A percentile compares a stretch with the other conserved stretches of the same genome.
Evolutionary conservation across 129 eudicot species (phyloP).

Genomic region (Glebionis coronaria): DNA sequence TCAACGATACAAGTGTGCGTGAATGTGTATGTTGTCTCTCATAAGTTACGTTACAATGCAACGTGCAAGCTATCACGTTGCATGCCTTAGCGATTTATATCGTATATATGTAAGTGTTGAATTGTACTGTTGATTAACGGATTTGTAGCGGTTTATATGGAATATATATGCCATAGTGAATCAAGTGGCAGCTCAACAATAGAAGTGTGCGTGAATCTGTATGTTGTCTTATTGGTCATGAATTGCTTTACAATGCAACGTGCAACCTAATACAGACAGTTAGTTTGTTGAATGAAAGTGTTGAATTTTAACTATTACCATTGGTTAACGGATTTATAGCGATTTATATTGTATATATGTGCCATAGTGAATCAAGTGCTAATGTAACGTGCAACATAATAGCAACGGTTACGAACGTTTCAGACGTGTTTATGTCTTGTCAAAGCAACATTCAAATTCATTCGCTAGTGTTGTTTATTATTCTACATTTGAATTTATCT

Average conservation of each 20-base stretch:
- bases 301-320: slow-evolving; percentile 9
- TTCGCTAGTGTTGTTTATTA: not conserved
- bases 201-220: not conserved
- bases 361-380: no score
- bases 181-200: not conserved
- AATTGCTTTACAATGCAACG: slow-evolving; percentile 1
- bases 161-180: slow-evolving; percentile 1
- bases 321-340: slow-evolving; percentile 16
- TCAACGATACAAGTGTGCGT: no score
- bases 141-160: not conserved
- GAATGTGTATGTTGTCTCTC: no score
- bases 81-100: no score
- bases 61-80: no score
- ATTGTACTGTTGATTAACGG: slow-evolving; percentile 22
- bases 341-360: not conserved
- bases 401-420: not conserved
- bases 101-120: slow-evolving; percentile 12
- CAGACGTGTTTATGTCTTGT: slow-evolving; percentile 7
- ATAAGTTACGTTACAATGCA: no score
- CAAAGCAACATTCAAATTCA: slow-evolving; percentile 7
- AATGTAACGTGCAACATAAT: slow-evolving; percentile 1
- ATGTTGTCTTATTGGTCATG: slow-evolving; percentile 12
- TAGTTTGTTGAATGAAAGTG: slow-evolving; percentile 10
- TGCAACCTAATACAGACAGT: not conserved
- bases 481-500: slow-evolving; percentile 6